phyloP scores from a whole-genome alignment of 495 filamentous ascomycete genomes.

The Aspergillus haitiensis region DNA sequence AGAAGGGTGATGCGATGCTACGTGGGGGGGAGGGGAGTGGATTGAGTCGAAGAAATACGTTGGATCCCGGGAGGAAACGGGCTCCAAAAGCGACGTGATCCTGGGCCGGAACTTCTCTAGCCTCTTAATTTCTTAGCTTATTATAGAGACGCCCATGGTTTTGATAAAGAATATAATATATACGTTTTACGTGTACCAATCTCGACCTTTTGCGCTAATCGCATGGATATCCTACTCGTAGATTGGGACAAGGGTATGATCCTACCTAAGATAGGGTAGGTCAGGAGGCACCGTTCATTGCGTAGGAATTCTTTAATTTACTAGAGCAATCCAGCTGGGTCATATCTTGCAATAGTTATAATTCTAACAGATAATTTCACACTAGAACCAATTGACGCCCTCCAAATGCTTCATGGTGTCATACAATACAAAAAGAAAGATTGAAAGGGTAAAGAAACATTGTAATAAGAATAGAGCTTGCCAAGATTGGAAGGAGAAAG shows the following conservation, averaged over 20 bases:
- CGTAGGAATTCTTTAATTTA: too few relatives aligned
- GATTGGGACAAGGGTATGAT: too few relatives aligned
- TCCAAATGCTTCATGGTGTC: constrained; percentile 24
- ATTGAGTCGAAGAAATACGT: constrained; percentile 67
- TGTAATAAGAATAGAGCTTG: neutral
- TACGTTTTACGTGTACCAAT: too few relatives aligned
- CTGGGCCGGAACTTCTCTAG: too few relatives aligned
- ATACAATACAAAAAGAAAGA: constrained; percentile 22
- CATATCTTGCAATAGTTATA: neutral
- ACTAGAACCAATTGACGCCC: constrained; percentile 19
- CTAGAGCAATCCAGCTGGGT: neutral
- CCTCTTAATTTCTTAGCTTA: too few relatives aligned
- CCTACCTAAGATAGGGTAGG: too few relatives aligned
- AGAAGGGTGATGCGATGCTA: constrained; percentile 56
- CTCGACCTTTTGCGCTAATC: too few relatives aligned
- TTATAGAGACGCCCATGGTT: too few relatives aligned
- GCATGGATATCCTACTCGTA: too few relatives aligned
- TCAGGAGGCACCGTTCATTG: too few relatives aligned
- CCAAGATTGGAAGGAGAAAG: neutral
- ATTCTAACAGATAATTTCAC: neutral
- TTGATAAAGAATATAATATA: too few relatives aligned
- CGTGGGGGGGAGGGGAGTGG: constrained; percentile 45
- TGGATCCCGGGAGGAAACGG: constrained; percentile 44
- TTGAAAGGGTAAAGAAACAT: constrained; percentile 1
- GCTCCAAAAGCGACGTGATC: constrained; percentile 6